These are phyloP conservation scores for Globisporangium abappressorium DNA, from an alignment of 352 stramenopile species.

Conservation along the genomic window DNA sequence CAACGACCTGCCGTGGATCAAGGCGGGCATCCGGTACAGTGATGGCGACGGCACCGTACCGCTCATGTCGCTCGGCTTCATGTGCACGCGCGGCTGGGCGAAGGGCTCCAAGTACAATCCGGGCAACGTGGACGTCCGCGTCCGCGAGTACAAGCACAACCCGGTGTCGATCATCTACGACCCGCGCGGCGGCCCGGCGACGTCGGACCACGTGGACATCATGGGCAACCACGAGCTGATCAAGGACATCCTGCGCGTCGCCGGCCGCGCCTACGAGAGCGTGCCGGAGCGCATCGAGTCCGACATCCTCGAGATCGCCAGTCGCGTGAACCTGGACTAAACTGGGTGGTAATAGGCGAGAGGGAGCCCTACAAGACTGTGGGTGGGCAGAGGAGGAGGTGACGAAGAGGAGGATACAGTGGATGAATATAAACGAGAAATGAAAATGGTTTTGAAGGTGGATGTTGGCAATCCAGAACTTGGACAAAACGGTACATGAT, in stretches of 20 bases:
- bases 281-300: constrained; percentile 72
- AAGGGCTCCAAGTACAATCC: constrained; percentile 82
- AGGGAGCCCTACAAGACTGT: no score
- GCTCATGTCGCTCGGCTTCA: constrained; percentile 92
- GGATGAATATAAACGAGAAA: neutral
- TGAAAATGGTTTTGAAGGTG: neutral
- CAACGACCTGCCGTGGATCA: constrained; percentile 66
- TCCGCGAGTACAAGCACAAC: constrained; percentile 74
- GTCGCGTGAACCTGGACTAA: constrained; percentile 38
- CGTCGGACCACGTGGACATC: constrained; percentile 94
- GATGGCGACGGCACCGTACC: constrained; percentile 94
- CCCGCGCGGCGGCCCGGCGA: constrained; percentile 62
- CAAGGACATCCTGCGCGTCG: constrained; percentile 63
- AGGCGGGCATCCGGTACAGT: constrained; percentile 77
- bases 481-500: no score
- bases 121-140: constrained; percentile 76
- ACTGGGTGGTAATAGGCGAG: no score
- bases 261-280: constrained; percentile 59
- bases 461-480: no score
- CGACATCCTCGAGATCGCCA: constrained; percentile 59
- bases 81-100: constrained; percentile 89
- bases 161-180: constrained; percentile 77
- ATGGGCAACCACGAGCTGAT: constrained; percentile 93
- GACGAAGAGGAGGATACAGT: neutral
- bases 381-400: no score